Base-by-base conservation (phyloP, 2,329 filamentous ascomycete genomes). In the Arthrobotrys conoides region DNA sequence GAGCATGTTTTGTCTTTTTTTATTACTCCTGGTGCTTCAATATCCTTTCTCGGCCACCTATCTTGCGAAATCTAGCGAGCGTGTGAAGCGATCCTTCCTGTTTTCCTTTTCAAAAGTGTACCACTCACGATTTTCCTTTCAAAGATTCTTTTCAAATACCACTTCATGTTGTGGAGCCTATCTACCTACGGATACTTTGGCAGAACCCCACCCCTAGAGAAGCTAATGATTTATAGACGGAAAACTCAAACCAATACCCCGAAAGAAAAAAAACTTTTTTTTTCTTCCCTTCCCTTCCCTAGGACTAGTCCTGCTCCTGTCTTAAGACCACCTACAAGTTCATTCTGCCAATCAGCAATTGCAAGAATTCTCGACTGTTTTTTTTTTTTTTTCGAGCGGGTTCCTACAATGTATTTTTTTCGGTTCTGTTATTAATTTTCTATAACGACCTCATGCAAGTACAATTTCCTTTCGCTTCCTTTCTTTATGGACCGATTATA, bases 41-140 rank as follows among this genome's bases (percentile, higher is more conserved):
- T 48, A 33, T 48, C 38, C 41, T 67, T 66, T 51, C 49, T 65
- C 63, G 44, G 16, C 51, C 53, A 20, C 61, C 24, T 61, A 48
- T 67, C 51, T 51, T 77, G 73, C 73, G 53, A 71, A 48, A 71
- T 65, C 66, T 77, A 77, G 73, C 73, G 73, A 77, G 73, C 73
- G 51, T 57, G 38, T 67, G 51, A 68, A 77, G 61, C 61, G 66
- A 70, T 49, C 14, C 20, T 44, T 27, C 38, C 64, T 66, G 64
- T 59, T 65, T 38, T 65, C 51, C 51, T 44, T 48, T 48, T 41
- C 22, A 77, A 77, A 77, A 71, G 67, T 71, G 67, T 77, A 63
- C 69, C 66, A 66, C 48, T 57, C 49, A 72, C 51, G 61, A 67
- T 73, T 61, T 51, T 33, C 27, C 48, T 20, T 16, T 41, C 41